Conservation (phyloP, 257 asterid species). For the Jacaranda copaia region DNA sequence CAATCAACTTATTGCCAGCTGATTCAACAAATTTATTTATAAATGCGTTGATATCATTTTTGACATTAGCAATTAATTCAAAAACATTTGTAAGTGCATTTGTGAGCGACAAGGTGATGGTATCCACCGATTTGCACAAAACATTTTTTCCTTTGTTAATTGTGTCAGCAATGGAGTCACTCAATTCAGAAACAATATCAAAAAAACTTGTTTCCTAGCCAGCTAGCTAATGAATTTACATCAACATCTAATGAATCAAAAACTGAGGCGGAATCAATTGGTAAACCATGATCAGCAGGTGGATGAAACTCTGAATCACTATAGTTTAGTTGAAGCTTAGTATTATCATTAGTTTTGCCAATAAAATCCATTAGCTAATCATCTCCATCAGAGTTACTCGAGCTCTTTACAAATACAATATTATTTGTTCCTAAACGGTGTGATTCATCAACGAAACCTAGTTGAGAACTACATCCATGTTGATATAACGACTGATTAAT, state of each 20-base stretch:
- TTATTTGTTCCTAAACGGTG: conserved; percentile 37
- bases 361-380: conserved; percentile 47
- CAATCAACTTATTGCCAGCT: conserved; percentile 59
- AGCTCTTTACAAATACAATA: conserved; percentile 51
- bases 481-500: conserved; percentile 32
- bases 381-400: conserved; percentile 44
- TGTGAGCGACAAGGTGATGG: conserved; percentile 51
- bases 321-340: conserved; percentile 36
- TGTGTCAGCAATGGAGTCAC: conserved; percentile 43
- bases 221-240: conserved; percentile 56
- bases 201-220: conserved; percentile 38
- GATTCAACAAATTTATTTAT: conserved; percentile 65
- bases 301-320: conserved; percentile 37
- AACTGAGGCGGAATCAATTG: conserved; percentile 44
- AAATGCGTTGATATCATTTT: conserved; percentile 48
- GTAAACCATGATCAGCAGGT: conserved; percentile 29
- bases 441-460: conserved; percentile 35
- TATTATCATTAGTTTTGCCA: conserved; percentile 33
- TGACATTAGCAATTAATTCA: conserved; percentile 56
- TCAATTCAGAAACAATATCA: conserved; percentile 44
- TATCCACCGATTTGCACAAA: conserved; percentile 58
- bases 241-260: conserved; percentile 48
- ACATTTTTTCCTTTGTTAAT: conserved; percentile 55
- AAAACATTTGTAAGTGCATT: conserved; percentile 51
- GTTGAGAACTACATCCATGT: conserved; percentile 33